Evolutionary conservation across 2,329 filamentous ascomycete genomes (phyloP).

Genomic region (Phialocephala sp.): DNA sequence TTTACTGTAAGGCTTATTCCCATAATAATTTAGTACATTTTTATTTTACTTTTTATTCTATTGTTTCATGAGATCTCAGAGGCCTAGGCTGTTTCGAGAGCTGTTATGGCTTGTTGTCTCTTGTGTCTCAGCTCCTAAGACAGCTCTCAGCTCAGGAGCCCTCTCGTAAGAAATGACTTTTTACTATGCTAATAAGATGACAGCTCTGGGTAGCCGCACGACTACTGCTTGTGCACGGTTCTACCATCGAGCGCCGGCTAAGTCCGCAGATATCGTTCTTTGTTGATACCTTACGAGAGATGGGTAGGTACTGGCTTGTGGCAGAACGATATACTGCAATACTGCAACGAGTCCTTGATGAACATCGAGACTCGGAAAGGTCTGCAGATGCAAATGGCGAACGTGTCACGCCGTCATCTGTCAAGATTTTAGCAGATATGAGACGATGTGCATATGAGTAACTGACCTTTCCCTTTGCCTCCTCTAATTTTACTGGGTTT

Average conservation of each 20-base stretch:
- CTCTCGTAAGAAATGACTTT: too few relatives aligned
- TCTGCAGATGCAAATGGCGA: conserved; percentile 65
- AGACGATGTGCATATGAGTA: conserved; percentile 82
- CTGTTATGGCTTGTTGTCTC: too few relatives aligned
- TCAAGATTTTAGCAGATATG: conserved; percentile 91
- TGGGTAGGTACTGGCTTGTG: conserved; percentile 86
- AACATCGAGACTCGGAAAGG: conserved; percentile 79
- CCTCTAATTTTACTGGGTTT: not conserved
- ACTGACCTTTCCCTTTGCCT: not conserved
- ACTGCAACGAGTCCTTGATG: conserved; percentile 82
- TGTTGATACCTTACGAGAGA: conserved; percentile 78
- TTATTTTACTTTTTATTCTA: too few relatives aligned
- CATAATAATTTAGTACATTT: too few relatives aligned
- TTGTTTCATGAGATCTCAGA: too few relatives aligned
- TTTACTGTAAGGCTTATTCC: conserved; percentile 60
- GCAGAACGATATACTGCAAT: conserved; percentile 81
- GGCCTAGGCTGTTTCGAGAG: too few relatives aligned
- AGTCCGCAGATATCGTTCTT: conserved; percentile 81
- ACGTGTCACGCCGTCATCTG: conserved; percentile 78
- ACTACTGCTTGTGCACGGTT: conserved; percentile 85
- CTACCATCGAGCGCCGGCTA: conserved; percentile 83
- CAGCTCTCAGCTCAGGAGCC: too few relatives aligned
- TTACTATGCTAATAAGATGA: too few relatives aligned
- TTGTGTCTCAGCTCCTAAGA: too few relatives aligned
- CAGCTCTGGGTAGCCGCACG: conserved; percentile 85